Evolutionary conservation across 2,329 filamentous ascomycete genomes (phyloP).

Genomic region (Aspergillus sp.): DNA sequence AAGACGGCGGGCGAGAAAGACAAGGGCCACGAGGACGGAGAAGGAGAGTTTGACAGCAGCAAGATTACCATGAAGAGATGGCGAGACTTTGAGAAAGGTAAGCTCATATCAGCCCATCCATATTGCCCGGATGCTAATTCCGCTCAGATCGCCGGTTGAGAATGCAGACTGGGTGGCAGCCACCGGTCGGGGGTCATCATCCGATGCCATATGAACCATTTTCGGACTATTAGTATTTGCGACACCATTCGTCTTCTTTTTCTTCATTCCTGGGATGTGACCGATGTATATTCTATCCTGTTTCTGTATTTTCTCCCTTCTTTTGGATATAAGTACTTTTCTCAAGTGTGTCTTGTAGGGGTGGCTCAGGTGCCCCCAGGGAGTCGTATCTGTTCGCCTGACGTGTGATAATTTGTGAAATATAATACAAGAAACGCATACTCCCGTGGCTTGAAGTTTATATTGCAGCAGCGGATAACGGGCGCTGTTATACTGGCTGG

Average conservation of each 20-base stretch:
- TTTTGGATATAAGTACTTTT: slow-evolving; percentile 14
- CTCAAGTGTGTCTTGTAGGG: background rate
- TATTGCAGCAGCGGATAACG: background rate
- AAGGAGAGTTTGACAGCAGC: slow-evolving; percentile 96
- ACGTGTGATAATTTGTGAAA: slow-evolving; percentile 6
- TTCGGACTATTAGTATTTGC: slow-evolving; percentile 39
- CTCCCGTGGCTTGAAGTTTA: no score
- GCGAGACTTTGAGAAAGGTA: slow-evolving; percentile 89
- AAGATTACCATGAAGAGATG: slow-evolving; percentile 99
- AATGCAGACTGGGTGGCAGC: slow-evolving; percentile 26
- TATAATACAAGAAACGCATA: slow-evolving; percentile 5
- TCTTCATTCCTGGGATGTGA: background rate
- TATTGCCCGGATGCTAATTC: slow-evolving; percentile 10
- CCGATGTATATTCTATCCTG: slow-evolving; percentile 5
- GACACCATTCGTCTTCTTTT: background rate
- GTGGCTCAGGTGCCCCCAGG: background rate
- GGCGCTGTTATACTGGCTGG: background rate
- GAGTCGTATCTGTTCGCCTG: background rate
- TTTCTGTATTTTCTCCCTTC: background rate
- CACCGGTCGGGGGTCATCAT: slow-evolving; percentile 34
- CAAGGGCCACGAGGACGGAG: slow-evolving; percentile 78
- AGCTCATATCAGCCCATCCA: slow-evolving; percentile 22
- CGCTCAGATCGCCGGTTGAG: slow-evolving; percentile 44
- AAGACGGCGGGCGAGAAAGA: slow-evolving; percentile 93
- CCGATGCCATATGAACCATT: slow-evolving; percentile 41